Evolutionary conservation across 2,329 filamentous ascomycete genomes (phyloP).

Genomic region (Botrytis hyacinthi): DNA sequence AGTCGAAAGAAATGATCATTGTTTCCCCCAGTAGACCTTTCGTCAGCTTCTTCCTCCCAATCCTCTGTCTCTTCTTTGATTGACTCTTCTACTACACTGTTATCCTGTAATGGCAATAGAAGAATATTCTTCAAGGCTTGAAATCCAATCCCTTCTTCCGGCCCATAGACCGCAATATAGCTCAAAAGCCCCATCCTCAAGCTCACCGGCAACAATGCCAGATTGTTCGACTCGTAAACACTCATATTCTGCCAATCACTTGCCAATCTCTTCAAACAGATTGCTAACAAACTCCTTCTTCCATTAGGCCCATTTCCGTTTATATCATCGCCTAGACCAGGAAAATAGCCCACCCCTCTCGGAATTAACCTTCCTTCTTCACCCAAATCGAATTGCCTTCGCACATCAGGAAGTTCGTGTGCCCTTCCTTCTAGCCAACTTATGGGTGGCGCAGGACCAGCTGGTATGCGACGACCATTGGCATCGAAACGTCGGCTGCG

Average conservation of each 20-base stretch:
- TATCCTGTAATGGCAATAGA: constrained; percentile 32
- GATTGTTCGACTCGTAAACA: constrained; percentile 55
- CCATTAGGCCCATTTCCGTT: neutral
- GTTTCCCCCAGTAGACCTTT: constrained; percentile 27
- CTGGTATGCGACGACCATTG: constrained; percentile 51
- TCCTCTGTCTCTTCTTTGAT: constrained; percentile 28
- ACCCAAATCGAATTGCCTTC: neutral
- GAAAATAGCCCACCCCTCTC: constrained; percentile 35
- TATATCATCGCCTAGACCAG: constrained; percentile 41
- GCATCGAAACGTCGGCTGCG: constrained; percentile 45
- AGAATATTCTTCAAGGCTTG: constrained; percentile 52
- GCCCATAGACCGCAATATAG: constrained; percentile 47
- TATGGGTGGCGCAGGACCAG: constrained; percentile 58
- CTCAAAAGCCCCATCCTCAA: constrained; percentile 52
- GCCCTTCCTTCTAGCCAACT: constrained; percentile 51
- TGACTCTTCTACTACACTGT: neutral
- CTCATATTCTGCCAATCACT: constrained; percentile 55
- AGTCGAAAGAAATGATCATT: constrained; percentile 52
- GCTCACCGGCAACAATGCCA: constrained; percentile 54
- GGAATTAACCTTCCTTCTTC: constrained; percentile 35
- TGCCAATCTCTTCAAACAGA: constrained; percentile 51
- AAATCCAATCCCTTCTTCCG: constrained; percentile 48
- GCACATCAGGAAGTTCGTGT: constrained; percentile 30
- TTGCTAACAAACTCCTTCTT: constrained; percentile 45
- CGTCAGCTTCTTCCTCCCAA: constrained; percentile 24